Conservation (phyloP, 129 eudicot species). For the Chrysanthemum seticuspe region DNA sequence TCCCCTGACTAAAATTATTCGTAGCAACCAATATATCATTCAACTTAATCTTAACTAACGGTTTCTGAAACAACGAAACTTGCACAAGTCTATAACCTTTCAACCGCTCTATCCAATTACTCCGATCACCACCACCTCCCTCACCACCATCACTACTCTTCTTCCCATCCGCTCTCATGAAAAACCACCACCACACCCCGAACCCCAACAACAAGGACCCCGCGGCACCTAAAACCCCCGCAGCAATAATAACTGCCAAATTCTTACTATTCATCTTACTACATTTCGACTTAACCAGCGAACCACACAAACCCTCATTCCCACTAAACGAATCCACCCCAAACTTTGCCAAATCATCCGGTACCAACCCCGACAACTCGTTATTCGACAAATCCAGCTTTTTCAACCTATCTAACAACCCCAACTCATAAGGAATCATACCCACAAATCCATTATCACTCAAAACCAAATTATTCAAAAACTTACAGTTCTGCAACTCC, state of each 20-base stretch:
- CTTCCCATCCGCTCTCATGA: constrained; percentile 31
- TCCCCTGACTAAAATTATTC: constrained; percentile 6
- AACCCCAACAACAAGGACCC: constrained; percentile 59
- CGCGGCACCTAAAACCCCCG: constrained; percentile 62
- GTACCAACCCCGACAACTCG: constrained; percentile 55
- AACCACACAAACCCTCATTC: constrained; percentile 66
- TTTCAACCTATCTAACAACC: constrained; percentile 56
- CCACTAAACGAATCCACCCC: constrained; percentile 42
- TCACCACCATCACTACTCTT: constrained; percentile 34
- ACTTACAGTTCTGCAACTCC: constrained; percentile 57
- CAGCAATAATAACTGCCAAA: constrained; percentile 61
- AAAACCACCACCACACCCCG: constrained; percentile 73
- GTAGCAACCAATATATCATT: constrained; percentile 61
- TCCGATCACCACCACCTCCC: constrained; percentile 34
- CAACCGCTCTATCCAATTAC: constrained; percentile 57
- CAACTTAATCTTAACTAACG: constrained; percentile 60
- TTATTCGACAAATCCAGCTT: constrained; percentile 48
- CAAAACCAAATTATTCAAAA: constrained; percentile 48
- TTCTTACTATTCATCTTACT: constrained; percentile 46
- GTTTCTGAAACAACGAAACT: constrained; percentile 48
- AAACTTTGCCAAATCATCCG: constrained; percentile 46
- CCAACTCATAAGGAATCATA: constrained; percentile 54
- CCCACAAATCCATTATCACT: constrained; percentile 57
- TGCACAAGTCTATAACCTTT: constrained; percentile 57
- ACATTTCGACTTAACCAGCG: constrained; percentile 50